Evolutionary conservation across 2,329 filamentous ascomycete species (phyloP), one percentile per base, ranked within the genome.

Genomic region (Ascosphaera apis): DNA sequence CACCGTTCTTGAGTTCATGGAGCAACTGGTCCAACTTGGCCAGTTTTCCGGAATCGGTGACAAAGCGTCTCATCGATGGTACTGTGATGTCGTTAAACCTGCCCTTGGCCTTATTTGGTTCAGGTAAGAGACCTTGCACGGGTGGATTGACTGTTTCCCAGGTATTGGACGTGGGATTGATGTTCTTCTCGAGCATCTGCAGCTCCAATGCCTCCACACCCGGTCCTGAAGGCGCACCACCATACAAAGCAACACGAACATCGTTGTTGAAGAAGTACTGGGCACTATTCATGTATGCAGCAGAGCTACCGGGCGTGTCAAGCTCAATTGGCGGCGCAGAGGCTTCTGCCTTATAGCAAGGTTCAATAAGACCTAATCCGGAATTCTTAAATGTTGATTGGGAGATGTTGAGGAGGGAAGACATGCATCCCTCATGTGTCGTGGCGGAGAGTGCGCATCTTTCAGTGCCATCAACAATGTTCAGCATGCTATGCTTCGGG

Each of bases 21-120:
- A 98, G 66, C 2, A 98, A 66, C 41, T 75, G 75, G 48, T 91
- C 88, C 12, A 98, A 67, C 13, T 77, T 74, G 49, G 98, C 91
- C 3, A 98, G 68, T 54, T 98, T 98, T 50, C 88, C 88, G 36
- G 83, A 92, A 56, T 95, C 88, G 1, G 86, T 95, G 40, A 98
- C 88, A 50, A 98, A 98, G 45, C 84, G 82, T 35, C 74, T 77
- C 88, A 98, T 98, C 8, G 84, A 93, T 0, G 88, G 88, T 23
- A 93, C 84, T 35, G 76, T 69, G 42, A 98, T 91, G 52, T 86
- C 79, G 35, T 79, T 93, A 57, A 84, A 95, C 16, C 79, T 72
- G 44, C 74, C 70, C 62, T 82, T 86, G 49, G 78, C 69, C 33
- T 79, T 82, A 41, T 79, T 74, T 0, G 88, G 84, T 25, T 66